Conservation (phyloP, 768 basidiomycete species). For the Pleurotus salmoneostramineus region DNA sequence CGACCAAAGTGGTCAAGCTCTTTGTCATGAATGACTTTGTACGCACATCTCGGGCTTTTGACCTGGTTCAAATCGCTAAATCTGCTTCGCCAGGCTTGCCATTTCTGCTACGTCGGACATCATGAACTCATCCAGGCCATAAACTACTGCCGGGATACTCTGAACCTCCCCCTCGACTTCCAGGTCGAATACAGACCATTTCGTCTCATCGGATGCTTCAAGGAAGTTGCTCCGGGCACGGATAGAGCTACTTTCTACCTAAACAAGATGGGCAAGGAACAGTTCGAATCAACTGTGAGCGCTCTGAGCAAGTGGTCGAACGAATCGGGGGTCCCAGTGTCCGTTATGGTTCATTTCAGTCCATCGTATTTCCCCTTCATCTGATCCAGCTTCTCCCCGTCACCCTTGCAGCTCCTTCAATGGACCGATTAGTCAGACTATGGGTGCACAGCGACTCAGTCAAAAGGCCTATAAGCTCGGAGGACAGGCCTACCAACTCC, state of each 20-base stretch:
- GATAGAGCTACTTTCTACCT: constrained; percentile 37
- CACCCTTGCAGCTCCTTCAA: constrained; percentile 30
- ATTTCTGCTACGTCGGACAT: constrained; percentile 50
- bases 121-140: constrained; percentile 51
- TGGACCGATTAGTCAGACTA: constrained; percentile 64
- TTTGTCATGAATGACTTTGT: constrained; percentile 61
- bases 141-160: constrained; percentile 39
- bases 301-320: constrained; percentile 48
- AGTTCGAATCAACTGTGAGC: constrained; percentile 39
- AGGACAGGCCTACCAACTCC: constrained; percentile 56
- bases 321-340: constrained; percentile 59
- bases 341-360: constrained; percentile 17
- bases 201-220: constrained; percentile 39
- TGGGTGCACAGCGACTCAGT: constrained; percentile 65
- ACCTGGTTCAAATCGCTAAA: neutral
- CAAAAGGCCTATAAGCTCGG: constrained; percentile 64
- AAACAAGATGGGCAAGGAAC: constrained; percentile 51
- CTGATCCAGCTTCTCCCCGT: neutral
- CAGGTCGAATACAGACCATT: constrained; percentile 52
- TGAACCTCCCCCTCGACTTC: constrained; percentile 44
- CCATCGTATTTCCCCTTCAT: neutral
- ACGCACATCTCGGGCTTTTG: constrained; percentile 25
- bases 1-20: constrained; percentile 51
- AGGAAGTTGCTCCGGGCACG: constrained; percentile 32
- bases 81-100: constrained; percentile 32